These are phyloP conservation scores for Capsicum chinense DNA, from an alignment of 257 asterid species.

Conservation along the genomic window DNA sequence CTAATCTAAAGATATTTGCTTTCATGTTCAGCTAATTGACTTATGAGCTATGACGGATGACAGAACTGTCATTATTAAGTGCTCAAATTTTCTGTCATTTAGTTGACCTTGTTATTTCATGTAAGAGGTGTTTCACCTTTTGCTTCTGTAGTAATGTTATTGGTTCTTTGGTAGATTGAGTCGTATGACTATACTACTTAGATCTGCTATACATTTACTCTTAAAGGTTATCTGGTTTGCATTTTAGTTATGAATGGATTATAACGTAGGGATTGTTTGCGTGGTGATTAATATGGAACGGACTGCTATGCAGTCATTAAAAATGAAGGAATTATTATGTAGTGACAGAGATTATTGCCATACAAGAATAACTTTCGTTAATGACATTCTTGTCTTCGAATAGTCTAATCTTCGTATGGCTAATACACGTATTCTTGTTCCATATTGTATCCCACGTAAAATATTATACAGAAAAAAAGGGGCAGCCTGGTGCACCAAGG, in stretches of 20 bases:
- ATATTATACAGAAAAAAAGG: not conserved
- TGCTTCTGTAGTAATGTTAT: not conserved
- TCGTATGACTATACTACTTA: not conserved
- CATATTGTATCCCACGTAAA: not conserved
- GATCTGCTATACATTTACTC: slow-evolving; percentile 20
- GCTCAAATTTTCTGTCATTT: slow-evolving; percentile 2
- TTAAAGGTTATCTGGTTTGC: not conserved
- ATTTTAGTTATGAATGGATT: slow-evolving; percentile 12
- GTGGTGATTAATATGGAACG: not conserved
- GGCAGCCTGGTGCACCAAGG: too few species aligned
- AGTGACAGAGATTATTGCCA: not conserved
- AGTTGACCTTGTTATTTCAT: not conserved
- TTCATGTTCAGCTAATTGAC: slow-evolving; percentile 23
- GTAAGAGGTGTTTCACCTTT: slow-evolving; percentile 16
- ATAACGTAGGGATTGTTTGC: not conserved
- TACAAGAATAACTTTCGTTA: not conserved
- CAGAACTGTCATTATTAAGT: not conserved
- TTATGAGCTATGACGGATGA: slow-evolving; percentile 11
- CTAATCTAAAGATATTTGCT: slow-evolving; percentile 27
- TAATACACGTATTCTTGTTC: not conserved
- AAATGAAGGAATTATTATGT: not conserved
- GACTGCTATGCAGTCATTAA: not conserved
- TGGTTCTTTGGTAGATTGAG: slow-evolving; percentile 24
- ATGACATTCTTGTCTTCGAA: not conserved
- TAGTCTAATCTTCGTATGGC: not conserved